Conservation (phyloP, 495 filamentous ascomycete species). For the Xylaria curta region DNA sequence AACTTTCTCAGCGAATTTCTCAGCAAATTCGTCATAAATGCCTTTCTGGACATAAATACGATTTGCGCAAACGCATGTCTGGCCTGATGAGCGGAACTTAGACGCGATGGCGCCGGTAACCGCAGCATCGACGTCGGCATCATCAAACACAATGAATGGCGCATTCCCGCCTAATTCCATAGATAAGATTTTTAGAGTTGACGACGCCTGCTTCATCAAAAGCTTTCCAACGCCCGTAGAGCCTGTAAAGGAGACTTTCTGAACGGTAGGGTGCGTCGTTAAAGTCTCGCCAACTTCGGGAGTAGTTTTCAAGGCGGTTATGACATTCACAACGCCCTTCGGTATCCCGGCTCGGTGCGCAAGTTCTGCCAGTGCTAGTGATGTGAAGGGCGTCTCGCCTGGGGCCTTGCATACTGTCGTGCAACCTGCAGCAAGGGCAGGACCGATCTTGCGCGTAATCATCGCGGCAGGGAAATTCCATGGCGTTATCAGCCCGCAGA, state of each 20-base stretch:
- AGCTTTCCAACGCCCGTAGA: constrained; percentile 86
- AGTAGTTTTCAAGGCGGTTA: constrained; percentile 76
- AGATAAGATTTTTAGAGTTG: constrained; percentile 83
- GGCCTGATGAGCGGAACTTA: constrained; percentile 88
- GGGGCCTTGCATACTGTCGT: constrained; percentile 87
- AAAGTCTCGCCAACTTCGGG: constrained; percentile 74
- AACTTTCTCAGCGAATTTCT: constrained; percentile 75
- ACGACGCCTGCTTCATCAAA: constrained; percentile 81
- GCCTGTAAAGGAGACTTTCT: constrained; percentile 91
- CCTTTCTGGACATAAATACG: constrained; percentile 82
- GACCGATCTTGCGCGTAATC: constrained; percentile 88
- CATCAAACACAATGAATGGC: constrained; percentile 93
- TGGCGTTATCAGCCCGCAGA: constrained; percentile 93
- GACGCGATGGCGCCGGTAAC: constrained; percentile 75
- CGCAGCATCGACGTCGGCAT: constrained; percentile 80
- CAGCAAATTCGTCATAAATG: constrained; percentile 77
- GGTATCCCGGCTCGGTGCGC: constrained; percentile 84
- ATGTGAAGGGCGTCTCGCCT: constrained; percentile 84
- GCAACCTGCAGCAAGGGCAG: constrained; percentile 76
- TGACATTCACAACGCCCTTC: constrained; percentile 81
- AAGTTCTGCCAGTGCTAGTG: constrained; percentile 82
- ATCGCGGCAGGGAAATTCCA: constrained; percentile 97
- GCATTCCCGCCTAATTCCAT: constrained; percentile 92
- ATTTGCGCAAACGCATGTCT: constrained; percentile 92
- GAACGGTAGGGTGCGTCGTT: constrained; percentile 71